phyloP scores from a whole-genome alignment of 2,329 filamentous ascomycete species.

The Magnaporthiopsis incrustans region DNA sequence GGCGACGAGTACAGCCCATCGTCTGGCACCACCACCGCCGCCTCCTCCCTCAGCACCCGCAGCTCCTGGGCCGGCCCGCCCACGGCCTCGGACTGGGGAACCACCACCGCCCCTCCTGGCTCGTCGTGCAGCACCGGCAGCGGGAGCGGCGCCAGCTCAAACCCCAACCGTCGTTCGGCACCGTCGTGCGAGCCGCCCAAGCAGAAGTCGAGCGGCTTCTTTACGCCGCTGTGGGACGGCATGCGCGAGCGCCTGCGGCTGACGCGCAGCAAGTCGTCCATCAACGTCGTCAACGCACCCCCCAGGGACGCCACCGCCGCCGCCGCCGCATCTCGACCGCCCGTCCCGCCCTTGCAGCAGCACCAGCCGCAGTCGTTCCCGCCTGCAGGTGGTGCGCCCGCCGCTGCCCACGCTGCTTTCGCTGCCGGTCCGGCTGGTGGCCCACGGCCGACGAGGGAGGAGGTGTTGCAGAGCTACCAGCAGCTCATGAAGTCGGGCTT shows the following conservation, averaged over 20 bases:
- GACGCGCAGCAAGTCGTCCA: constrained; percentile 15
- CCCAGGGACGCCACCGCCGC: constrained; percentile 1
- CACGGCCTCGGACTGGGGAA: constrained; percentile 1
- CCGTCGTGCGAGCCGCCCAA: constrained; percentile 3
- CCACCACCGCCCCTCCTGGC: not conserved
- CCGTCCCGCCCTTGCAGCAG: not conserved
- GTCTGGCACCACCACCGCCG: not conserved
- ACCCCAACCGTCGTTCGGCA: constrained; percentile 9
- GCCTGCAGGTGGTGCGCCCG: not conserved
- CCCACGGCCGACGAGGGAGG: constrained; percentile 33
- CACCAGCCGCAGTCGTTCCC: not conserved
- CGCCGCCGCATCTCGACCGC: constrained; percentile 1
- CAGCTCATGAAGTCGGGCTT: constrained; percentile 49
- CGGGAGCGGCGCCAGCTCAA: constrained; percentile 5
- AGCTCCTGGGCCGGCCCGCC: not conserved
- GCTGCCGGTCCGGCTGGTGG: constrained; percentile 1
- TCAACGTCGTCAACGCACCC: constrained; percentile 11
- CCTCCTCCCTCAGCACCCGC: not conserved
- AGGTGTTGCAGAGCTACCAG: constrained; percentile 49
- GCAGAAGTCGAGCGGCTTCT: constrained; percentile 17
- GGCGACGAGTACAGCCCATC: constrained; percentile 18
- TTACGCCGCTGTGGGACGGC: constrained; percentile 25
- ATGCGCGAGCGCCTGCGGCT: constrained; percentile 22
- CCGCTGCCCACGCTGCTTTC: not conserved
- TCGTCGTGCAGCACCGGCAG: constrained; percentile 10